Evolutionary conservation across 768 basidiomycete genomes (phyloP), one percentile per base, ranked within the genome.

Genomic region (Mycena olivaceomarginata): DNA sequence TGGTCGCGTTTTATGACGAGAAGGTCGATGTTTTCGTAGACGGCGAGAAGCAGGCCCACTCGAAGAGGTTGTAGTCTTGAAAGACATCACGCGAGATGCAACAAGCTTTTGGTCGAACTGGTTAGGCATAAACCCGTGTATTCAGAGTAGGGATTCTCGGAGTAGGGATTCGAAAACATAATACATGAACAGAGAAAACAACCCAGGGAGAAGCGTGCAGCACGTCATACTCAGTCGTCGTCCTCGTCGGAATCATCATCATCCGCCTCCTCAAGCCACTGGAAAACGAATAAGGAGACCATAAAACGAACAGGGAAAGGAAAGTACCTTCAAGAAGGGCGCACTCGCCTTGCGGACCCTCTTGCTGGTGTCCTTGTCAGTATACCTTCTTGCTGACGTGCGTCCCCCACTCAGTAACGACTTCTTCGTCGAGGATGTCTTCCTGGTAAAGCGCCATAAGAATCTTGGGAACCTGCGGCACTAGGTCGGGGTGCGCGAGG

Each of bases 361-460:
- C 92, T 99, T 99, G 85, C 95, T 96, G 62, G 92, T 94, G 39
- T 99, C 97, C 86, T 95, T 97, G 86, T 98, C 96, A 60, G 97
- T 96, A 83, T 97, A 98, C 88, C 88, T 99, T 98, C 90, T 95
- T 98, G 87, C 94, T 96, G 83, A 97, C 96, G 81, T 98, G 97
- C 5, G 96, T 98, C 11, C 97, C 97, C 98, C 97, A 99, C 78
- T 97, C 93, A 12, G 90, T 93, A 66, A 98, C 89, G 8, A 98
- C 90, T 37, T 96, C 97, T 84, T 99, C 98, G 9, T 99, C 97
- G 68, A 99, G 87, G 20, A 99, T 88, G 80, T 99, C 98, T 53
- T 88, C 91, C 85, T 99, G 97, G 85, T 99, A 99, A 81, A 98
- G 91, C 15, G 86, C 92, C 98, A 99, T 99, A 76, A 99, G 90